Conservation (phyloP, 2,329 filamentous ascomycete species). For the Fusarium pilosicola region DNA sequence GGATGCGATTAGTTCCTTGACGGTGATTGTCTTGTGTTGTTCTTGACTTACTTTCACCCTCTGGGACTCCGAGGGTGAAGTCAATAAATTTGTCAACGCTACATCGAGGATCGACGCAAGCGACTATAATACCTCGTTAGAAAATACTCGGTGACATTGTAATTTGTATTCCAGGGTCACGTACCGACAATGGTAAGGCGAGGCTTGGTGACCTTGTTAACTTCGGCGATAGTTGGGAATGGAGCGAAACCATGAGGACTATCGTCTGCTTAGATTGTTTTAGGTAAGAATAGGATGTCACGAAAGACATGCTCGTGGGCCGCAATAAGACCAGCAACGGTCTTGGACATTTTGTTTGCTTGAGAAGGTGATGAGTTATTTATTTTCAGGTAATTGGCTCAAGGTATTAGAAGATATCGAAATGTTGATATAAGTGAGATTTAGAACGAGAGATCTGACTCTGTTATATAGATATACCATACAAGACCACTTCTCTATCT, state of each 20-base stretch:
- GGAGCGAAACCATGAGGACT: not conserved
- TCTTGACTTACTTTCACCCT: not conserved
- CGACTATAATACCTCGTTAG: not conserved
- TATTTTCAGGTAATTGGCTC: not conserved
- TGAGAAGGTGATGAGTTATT: accelerated
- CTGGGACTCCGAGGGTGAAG: not conserved
- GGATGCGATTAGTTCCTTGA: not conserved
- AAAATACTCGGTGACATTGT: accelerated
- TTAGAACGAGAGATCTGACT: accelerated
- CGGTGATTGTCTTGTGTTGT: too few species aligned
- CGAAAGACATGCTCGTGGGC: not conserved
- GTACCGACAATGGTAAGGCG: not conserved
- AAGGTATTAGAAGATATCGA: accelerated
- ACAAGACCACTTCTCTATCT: not conserved
- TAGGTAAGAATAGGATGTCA: too few species aligned
- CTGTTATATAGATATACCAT: not conserved
- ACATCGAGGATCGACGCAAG: not conserved
- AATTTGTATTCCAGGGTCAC: too few species aligned
- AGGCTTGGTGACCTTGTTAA: not conserved
- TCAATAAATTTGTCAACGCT: not conserved
- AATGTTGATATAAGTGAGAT: not conserved
- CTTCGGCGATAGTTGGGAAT: not conserved
- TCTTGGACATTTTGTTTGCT: not conserved
- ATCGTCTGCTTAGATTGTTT: too few species aligned
- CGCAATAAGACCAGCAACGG: not conserved